Conservation (phyloP, 2,329 filamentous ascomycete species). For the Colletotrichum liriopes region DNA sequence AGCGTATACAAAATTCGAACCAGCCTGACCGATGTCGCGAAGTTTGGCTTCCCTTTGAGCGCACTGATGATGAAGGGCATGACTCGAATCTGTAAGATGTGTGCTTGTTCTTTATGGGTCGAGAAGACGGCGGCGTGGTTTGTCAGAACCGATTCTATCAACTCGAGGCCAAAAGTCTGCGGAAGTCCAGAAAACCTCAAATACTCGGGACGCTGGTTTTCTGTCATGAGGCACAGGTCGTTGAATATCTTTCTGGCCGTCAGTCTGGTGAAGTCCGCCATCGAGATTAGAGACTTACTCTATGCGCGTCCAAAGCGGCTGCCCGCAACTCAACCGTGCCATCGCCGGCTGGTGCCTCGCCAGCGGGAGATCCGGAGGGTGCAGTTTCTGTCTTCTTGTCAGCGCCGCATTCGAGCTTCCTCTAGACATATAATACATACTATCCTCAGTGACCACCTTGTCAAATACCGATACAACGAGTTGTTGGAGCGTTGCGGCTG, state of each 20-base stretch:
- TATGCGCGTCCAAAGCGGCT: slow-evolving; percentile 88
- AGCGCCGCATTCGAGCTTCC: slow-evolving; percentile 30
- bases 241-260: slow-evolving; percentile 76
- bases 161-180: slow-evolving; percentile 87
- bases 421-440: slow-evolving; percentile 60
- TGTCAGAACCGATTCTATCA: slow-evolving; percentile 91
- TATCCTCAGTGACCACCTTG: slow-evolving; percentile 87
- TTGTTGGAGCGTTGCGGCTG: slow-evolving; percentile 95
- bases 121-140: slow-evolving; percentile 88
- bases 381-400: slow-evolving; percentile 54
- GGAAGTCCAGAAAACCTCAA: slow-evolving; percentile 84
- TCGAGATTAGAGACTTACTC: slow-evolving; percentile 60
- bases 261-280: slow-evolving; percentile 17
- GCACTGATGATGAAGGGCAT: slow-evolving; percentile 88
- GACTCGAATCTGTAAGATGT: slow-evolving; percentile 82
- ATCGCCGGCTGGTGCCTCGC: slow-evolving; percentile 78
- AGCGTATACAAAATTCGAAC: slow-evolving; percentile 88
- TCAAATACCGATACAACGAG: slow-evolving; percentile 94
- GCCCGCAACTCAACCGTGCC: slow-evolving; percentile 77
- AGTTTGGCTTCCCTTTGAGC: slow-evolving; percentile 83
- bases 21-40: slow-evolving; percentile 86
- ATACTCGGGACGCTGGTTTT: slow-evolving; percentile 87
- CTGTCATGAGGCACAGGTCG: slow-evolving; percentile 89
- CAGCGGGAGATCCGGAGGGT: slow-evolving; percentile 71
- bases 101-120: slow-evolving; percentile 83